Evolutionary conservation across 345 rosid genomes (phyloP), one percentile per base, ranked within the genome.

Genomic region (Aquilaria malaccensis): DNA sequence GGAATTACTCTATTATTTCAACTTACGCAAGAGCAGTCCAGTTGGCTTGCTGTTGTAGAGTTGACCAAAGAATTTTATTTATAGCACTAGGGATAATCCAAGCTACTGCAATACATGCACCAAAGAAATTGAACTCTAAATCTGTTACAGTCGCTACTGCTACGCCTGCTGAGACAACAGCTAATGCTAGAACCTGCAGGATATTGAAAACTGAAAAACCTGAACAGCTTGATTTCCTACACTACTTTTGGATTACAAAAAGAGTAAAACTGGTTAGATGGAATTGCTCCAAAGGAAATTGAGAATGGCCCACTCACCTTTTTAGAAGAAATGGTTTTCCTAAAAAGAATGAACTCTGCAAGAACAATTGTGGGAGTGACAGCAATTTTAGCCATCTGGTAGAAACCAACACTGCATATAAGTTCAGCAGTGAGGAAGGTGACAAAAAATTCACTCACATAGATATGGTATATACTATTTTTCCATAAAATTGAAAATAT

Each of bases 301-400:
- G 45, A 37, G 37, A 41, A 43, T 48, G 0, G 15, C 32, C 10
- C 6, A 41, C 12, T 12, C 22, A 87, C 97, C 97, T 88, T 88
- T 57, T 71, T 63, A 56, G 61, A 63, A 47, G 95, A 83, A 58
- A 90, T 79, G 22, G 79, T 80, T 83, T 86, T 90, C 70, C 81
- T 71, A 54, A 77, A 81, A 45, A 85, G 84, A 13, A 85, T 43
- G 67, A 90, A 90, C 68, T 94, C 99, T 1, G 93, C 82, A 46
- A 94, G 79, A 60, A 86, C 95, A 65, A 94, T 88, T 41, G 97
- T 84, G 11, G 99, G 97, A 65, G 97, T 94, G 65, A 94, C 97
- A 2, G 97, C 97, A 52, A 94, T 90, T 79, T 94, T 90, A 64
- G 91, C 90, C 99, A 90, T 88, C 72, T 90, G 99, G 72, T 94